Conservation (phyloP, 139 green algal species). For the Diplosphaera chodatii region DNA sequence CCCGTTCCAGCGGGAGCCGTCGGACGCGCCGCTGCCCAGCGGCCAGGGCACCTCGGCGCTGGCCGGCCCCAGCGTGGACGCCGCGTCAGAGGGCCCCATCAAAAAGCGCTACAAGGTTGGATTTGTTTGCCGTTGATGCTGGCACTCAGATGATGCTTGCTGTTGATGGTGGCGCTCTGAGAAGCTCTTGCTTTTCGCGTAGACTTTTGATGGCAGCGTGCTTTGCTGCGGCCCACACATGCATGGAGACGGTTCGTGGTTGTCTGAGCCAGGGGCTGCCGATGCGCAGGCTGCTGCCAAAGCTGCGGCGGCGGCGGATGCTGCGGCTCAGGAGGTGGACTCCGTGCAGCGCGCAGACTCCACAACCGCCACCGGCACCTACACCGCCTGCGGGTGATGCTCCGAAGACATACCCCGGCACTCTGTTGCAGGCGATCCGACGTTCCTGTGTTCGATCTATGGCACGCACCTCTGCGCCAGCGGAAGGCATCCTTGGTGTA, state of each 20-base stretch:
- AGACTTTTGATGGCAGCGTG: too few species aligned
- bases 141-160: too few species aligned
- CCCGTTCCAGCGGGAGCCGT: constrained; percentile 7
- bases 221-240: too few species aligned
- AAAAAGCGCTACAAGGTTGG: constrained; percentile 11
- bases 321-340: background rate
- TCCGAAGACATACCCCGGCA: too few species aligned
- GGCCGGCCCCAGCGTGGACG: background rate
- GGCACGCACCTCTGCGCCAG: too few species aligned
- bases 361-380: background rate
- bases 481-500: too few species aligned
- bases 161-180: too few species aligned
- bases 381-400: background rate
- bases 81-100: constrained; percentile 1
- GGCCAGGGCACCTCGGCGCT: background rate
- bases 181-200: too few species aligned
- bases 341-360: background rate
- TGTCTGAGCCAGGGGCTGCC: too few species aligned
- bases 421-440: too few species aligned
- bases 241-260: too few species aligned
- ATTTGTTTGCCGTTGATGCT: background rate
- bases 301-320: constrained; percentile 1
- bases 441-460: too few species aligned
- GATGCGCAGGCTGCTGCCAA: constrained; percentile 5
- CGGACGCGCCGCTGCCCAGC: background rate